phyloP scores from a whole-genome alignment of 345 rosid genomes.

The Brassica nigra region DNA sequence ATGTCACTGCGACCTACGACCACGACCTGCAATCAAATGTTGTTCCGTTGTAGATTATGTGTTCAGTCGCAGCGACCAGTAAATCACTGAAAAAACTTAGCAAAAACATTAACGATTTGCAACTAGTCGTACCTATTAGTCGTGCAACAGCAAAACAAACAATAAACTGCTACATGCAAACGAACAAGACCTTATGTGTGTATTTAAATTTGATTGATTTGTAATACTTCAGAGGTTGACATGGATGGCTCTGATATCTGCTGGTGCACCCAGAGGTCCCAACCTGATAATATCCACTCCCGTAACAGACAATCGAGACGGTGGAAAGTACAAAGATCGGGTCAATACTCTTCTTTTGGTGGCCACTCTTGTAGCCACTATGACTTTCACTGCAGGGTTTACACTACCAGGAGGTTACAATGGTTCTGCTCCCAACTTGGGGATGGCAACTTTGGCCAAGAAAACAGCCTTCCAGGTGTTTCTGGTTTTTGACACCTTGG shows the following conservation, averaged over 20 bases:
- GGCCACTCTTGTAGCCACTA: conserved; percentile 14
- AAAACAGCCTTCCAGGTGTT: background rate
- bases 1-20: background rate
- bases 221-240: conserved; percentile 19
- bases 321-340: background rate
- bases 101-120: too few relatives aligned
- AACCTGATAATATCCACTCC: background rate
- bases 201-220: background rate
- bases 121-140: too few relatives aligned
- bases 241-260: background rate
- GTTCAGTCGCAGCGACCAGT: too few relatives aligned
- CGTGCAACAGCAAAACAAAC: too few relatives aligned
- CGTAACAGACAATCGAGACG: background rate
- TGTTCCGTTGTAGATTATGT: too few relatives aligned
- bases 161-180: too few relatives aligned
- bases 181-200: background rate
- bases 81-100: too few relatives aligned
- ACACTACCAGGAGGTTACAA: conserved; percentile 19
- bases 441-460: background rate
- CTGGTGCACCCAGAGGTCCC: conserved; percentile 2
- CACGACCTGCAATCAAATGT: background rate
- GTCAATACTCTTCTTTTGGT: conserved; percentile 3
- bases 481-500: background rate
- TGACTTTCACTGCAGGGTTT: conserved; percentile 20
- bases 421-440: conserved; percentile 10